phyloP scores from a whole-genome alignment of 2,329 filamentous ascomycete species.

The Alternaria arbusti region DNA sequence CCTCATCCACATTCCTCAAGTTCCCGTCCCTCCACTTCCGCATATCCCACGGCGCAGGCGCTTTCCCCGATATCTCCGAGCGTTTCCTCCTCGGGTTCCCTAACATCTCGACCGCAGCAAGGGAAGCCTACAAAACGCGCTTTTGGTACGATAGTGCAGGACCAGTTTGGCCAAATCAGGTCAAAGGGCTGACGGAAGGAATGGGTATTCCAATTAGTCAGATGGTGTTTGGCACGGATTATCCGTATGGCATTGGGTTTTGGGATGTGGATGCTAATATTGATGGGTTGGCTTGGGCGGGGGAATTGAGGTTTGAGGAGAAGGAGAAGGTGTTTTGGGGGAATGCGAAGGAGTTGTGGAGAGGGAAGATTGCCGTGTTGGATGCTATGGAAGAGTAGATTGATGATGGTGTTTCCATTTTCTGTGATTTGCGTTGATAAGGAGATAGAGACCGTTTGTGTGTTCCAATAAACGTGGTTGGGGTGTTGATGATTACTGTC shows the following conservation, averaged over 20 bases:
- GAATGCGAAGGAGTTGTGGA: constrained; percentile 38
- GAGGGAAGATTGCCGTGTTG: constrained; percentile 23
- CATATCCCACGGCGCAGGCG: constrained; percentile 45
- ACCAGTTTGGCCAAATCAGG: constrained; percentile 46
- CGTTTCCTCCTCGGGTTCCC: constrained; percentile 45
- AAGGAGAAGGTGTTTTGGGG: constrained; percentile 36
- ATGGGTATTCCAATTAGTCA: constrained; percentile 37
- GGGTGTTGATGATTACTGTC: no score
- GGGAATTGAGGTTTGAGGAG: constrained; percentile 26
- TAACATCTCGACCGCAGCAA: constrained; percentile 26
- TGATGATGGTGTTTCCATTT: no score
- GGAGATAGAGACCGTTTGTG: background rate
- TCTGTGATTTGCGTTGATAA: background rate
- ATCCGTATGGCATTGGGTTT: constrained; percentile 48
- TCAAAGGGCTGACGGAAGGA: constrained; percentile 44
- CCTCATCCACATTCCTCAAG: constrained; percentile 33
- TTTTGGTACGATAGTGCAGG: constrained; percentile 50
- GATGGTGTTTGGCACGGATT: constrained; percentile 49
- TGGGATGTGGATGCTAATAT: constrained; percentile 46
- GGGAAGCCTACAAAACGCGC: constrained; percentile 37
- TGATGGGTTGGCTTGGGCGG: constrained; percentile 30
- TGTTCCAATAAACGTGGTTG: background rate
- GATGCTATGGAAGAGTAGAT: background rate
- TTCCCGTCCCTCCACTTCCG: constrained; percentile 43
- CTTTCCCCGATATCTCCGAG: constrained; percentile 45